Base-by-base conservation (phyloP, 2,329 filamentous ascomycete genomes). In the Grosmannia penicillata region DNA sequence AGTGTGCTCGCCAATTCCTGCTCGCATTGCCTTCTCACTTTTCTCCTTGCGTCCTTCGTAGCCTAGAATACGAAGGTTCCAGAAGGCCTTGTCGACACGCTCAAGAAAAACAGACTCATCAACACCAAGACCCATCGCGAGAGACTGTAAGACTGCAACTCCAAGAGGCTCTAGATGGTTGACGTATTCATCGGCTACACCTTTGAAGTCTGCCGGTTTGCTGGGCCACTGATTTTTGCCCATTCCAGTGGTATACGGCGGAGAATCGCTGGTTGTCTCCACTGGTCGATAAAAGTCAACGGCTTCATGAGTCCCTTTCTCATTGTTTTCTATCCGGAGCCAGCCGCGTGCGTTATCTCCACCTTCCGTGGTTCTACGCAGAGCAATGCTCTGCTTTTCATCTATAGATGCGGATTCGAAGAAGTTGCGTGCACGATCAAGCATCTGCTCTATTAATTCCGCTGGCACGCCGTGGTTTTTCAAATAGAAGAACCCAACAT, bases 401-500 rank as follows among this genome's bases (percentile, higher is more conserved):
- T n/a, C 33, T 14, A 25, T 18, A 8, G 23, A 37, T 18, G 39
- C 22, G 4, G 34, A 37, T 19, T 40, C 39, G 25, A 40, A 40
- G 14, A 40, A 40, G 9, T 6, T n/a, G 8, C 39, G 33, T 4
- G 39, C 34, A 5, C 18, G 7, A 8, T 13, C 30, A 11, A 40
- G 39, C 24, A 40, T 49, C 26, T 47, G 44, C 4, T 50, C 39
- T 4, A 51, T 54, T 11, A 52, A 34, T 21, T 51, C 48, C 2
- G 54, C 29, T 0, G 58, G 42, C 19, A 70, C 60, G 3, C 65
- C 62, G 40, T 70, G 67, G 40, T 69, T 65, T 43, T 56, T 56
- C 43, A 72, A 56, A 51, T 72, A 72, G 52, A 72, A 72, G 53
- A 72, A 72, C 18, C 40, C 40, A 7, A 45, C 40, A 7, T 42